Base-by-base conservation (phyloP, 2,329 filamentous ascomycete genomes). In the Clarireedia hainanense region DNA sequence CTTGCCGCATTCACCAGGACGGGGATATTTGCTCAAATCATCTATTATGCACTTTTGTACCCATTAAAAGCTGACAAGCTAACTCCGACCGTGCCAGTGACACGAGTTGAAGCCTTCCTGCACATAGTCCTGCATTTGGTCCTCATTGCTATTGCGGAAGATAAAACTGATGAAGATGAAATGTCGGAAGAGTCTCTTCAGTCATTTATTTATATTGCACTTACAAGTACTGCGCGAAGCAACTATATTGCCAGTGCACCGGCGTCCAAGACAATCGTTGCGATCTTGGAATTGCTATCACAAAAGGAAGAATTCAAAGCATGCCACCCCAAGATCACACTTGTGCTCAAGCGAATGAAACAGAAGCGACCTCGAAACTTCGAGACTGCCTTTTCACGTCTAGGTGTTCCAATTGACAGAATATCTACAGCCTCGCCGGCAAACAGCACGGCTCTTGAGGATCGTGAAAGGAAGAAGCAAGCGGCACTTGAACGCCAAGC, bases 101-200 rank as follows among this genome's bases (percentile, higher is more conserved):
- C 91, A 1, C 83, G 94, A 52, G 80, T 96, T 7, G 94, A 99
- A 72, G 87, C 89, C 0, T 96, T 95, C 71, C 74, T 97, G 34
- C 92, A 97, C 67, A 88, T 96, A 47, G 85, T 96, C 1, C 74
- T 99, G 34, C 94, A 99, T 70, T 77, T 99, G 10, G 79, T 90
- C 4, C 80, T 97, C 42, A 83, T 96, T 50, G 91, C 91, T 14
- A 85, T 95, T 43, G 75, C 88, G 3, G 94, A 97, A 71, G 94
- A 97, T 65, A 77, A 80, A 64, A 76, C 80, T 14, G 75, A 77
- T 55, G 80, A 85, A 58, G 74, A 77, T 36, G 75, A 76, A 10
- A 71, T 74, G 64, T 69, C 71, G 1, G 72, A 75, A 52, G 73
- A 77, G 20, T 72, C 73, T 12, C 71, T 72, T 50, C 74, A 75